phyloP scores from a whole-genome alignment of 2,329 filamentous ascomycete species.

The Mycosphaerella arachidis region DNA sequence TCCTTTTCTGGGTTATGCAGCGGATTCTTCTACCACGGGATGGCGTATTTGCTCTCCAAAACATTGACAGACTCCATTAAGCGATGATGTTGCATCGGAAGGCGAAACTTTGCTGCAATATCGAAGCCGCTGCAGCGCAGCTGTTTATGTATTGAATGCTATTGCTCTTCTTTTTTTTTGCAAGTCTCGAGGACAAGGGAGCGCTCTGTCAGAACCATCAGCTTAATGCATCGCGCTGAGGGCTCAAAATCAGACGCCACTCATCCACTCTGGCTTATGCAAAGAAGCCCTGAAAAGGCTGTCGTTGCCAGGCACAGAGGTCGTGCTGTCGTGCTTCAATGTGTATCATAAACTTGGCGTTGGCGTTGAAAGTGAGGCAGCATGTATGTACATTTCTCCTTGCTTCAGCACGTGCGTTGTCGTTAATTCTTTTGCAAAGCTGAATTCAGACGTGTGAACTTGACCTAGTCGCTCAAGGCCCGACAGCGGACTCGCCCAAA shows the following conservation, averaged over 20 bases:
- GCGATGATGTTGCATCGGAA: not conserved
- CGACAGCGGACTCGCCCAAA: not conserved
- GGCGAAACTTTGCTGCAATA: not conserved
- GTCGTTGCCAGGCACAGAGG: not conserved
- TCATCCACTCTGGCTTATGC: not conserved
- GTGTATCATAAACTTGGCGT: not conserved
- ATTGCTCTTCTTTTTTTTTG: not conserved
- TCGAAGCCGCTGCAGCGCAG: not conserved
- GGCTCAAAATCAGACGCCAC: not conserved
- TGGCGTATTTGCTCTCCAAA: not conserved
- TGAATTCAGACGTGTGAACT: too few species aligned
- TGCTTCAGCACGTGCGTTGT: too few species aligned
- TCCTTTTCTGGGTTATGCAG: not conserved
- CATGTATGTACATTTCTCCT: too few species aligned
- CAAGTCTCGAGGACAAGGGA: not conserved
- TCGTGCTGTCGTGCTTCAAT: not conserved
- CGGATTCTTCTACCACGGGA: not conserved
- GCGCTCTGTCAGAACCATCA: not conserved
- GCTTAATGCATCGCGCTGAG: not conserved
- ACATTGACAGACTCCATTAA: not conserved
- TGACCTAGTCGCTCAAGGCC: not conserved
- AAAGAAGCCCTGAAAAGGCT: not conserved
- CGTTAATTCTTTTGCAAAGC: too few species aligned
- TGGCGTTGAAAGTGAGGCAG: too few species aligned
- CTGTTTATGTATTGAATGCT: not conserved